A percentile compares a stretch with the other conserved stretches of the same genome.
Conservation (phyloP, 208 protist genomes). For the Crithidia thermophila region DNA sequence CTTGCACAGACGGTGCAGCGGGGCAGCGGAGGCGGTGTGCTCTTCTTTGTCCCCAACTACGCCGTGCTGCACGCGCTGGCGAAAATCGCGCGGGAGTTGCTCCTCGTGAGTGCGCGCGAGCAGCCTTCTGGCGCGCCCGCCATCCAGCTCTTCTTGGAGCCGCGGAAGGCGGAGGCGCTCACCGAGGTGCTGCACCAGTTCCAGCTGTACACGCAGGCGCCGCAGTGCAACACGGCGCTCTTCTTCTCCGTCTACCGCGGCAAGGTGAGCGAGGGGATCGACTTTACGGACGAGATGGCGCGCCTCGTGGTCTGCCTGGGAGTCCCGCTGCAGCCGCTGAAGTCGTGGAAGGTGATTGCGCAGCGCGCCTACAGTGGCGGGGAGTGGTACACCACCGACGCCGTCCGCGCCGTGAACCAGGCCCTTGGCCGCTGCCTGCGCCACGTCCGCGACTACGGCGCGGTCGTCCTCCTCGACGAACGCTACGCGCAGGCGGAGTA, state of each 20-base stretch:
- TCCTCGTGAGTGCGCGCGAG: conserved; percentile 2
- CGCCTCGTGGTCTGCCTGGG: conserved; percentile 95
- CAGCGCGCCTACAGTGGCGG: conserved; percentile 70
- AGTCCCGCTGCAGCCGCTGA: conserved; percentile 76
- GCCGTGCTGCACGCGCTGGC: conserved; percentile 37
- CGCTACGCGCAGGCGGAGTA: conserved; percentile 59
- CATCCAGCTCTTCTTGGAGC: conserved; percentile 32
- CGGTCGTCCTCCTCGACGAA: conserved; percentile 93
- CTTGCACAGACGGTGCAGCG: conserved; percentile 44
- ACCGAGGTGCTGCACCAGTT: conserved; percentile 32
- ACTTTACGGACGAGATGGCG: conserved; percentile 95
- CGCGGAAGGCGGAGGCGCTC: conserved; percentile 34
- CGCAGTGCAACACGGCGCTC: conserved; percentile 22
- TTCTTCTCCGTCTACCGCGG: conserved; percentile 94
- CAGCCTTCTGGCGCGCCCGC: background rate
- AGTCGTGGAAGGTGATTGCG: conserved; percentile 57
- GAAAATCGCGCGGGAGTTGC: conserved; percentile 18
- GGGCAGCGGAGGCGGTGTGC: conserved; percentile 67
- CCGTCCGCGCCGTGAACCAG: conserved; percentile 96
- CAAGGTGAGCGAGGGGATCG: conserved; percentile 96
- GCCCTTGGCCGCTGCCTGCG: conserved; percentile 96
- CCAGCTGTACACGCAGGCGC: conserved; percentile 20
- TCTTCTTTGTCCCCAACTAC: conserved; percentile 95
- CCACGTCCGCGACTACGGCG: conserved; percentile 94
- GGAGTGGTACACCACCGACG: conserved; percentile 91